Base-by-base conservation (phyloP, 176 grass and related monocot species). In the Oryza officinalis region DNA sequence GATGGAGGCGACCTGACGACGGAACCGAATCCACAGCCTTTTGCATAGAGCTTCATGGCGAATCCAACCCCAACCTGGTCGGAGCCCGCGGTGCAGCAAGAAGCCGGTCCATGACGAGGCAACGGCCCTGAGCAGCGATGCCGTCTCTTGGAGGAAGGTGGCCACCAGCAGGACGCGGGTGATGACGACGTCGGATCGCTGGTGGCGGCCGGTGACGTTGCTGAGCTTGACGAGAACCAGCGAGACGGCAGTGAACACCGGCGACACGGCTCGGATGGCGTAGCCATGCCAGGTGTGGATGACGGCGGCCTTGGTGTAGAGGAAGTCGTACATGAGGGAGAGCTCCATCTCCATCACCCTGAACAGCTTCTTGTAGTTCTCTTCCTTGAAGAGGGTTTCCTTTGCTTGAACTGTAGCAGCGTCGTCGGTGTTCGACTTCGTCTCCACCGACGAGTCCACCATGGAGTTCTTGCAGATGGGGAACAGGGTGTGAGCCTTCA, bases 271-370 rank as follows among this genome's bases (percentile, higher is more conserved):
- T 1, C 84, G 87, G 28, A 92, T 38, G 25, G 70, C 14, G 65
- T 77, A 74, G 35, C 90, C 90, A 0, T 59, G 33, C 28, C 59
- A 22, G 14, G 50, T 80, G 74, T 89, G 64, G n/a, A 87, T 74
- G 0, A 80, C 74, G 15, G 49, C 15, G 13, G 83, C 77, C 72
- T 92, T 92, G 68, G 91, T 92, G 80, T 92, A 83, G 28, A 92
- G 87, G 11, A 89, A 72, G 4, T 88, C 86, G 41, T 83, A 88
- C 37, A 80, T 27, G 8, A 92, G 78, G 1, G 82, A 83, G 15
- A 92, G 61, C 63, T 92, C 87, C 12, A 86, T 65, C 54, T 86
- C 74, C 28, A 72, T 40, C 26, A 82, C 25, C 67, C 6, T 8
- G 5, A 2, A 31, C 13, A 31, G 10, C 1, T 54, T 17, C 49